Percentiles rank a stretch among this genome's conserved stretches.
Conservation (phyloP, 176 grass and related monocot species). For the Rhynchospora pubera region DNA sequence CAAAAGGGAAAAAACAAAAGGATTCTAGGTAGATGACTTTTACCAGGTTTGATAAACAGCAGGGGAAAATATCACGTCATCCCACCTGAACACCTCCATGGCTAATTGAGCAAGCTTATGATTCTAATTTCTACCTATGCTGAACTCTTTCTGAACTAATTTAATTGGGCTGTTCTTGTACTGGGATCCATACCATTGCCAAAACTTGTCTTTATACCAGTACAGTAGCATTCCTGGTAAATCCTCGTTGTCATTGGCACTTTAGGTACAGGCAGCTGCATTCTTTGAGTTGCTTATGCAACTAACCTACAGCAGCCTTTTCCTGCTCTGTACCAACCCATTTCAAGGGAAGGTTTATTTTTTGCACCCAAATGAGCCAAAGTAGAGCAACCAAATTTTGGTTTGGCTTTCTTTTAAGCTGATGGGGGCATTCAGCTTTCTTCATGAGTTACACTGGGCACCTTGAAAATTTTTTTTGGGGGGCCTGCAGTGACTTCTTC, state of each 20-base stretch:
- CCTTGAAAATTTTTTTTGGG: too few relatives aligned
- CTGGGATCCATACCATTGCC: not conserved
- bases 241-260: not conserved
- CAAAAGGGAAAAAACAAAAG: not conserved
- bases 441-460: too few relatives aligned
- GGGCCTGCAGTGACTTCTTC: too few relatives aligned
- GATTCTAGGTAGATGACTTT: not conserved
- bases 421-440: too few relatives aligned
- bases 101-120: not conserved
- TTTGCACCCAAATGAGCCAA: not conserved
- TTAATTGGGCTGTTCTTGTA: not conserved
- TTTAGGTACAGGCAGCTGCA: not conserved
- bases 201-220: not conserved
- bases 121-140: not conserved
- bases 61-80: not conserved
- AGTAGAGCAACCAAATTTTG: not conserved
- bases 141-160: not conserved
- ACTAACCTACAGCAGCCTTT: not conserved
- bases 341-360: not conserved
- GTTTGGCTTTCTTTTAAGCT: too few relatives aligned
- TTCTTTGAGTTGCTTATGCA: not conserved
- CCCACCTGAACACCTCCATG: not conserved
- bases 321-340: not conserved
- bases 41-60: not conserved
- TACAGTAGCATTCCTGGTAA: not conserved